Base-by-base conservation (phyloP, 2,329 filamentous ascomycete genomes). In the Phialocephala subalpina region DNA sequence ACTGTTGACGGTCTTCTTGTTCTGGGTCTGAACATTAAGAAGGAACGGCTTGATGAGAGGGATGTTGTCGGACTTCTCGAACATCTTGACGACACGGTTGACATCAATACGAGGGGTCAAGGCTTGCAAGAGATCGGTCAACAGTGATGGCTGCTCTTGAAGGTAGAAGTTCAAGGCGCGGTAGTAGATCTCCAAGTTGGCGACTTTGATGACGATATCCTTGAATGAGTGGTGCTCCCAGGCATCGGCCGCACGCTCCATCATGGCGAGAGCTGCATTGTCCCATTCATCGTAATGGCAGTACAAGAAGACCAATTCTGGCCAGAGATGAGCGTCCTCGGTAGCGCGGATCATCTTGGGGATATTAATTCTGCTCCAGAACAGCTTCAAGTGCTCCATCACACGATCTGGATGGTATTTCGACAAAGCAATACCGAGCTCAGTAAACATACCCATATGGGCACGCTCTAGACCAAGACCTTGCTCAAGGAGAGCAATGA, bases 201-300 rank as follows among this genome's bases (percentile, higher is more conserved):
- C 93, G 71, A 97, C 95, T 87, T 99, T 99, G 82, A 97, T 90
- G 64, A 97, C 86, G 60, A 97, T 98, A 78, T 99, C 97, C 86
- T 99, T 99, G 90, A 99, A 99, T 58, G 97, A 96, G 79, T 97
- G 94, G 82, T 99, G 96, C 80, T 99, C 97, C 96, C 96, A 99
- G 1, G 96, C 94, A 83, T 98, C 97, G 72, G 97, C 91, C 14
- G 96, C 92, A 73, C 94, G 93, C 84, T 99, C 96, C 88, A 99
- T 99, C 83, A 99, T 97, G 20, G 96, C 93, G 62, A 99, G 86
- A 57, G 94, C 94, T 53, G 96, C 96, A 76, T 99, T 98, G 81
- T 99, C 97, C 80, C 92, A 97, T 78, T 99, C 97, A 72, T 99
- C 97, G 76, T 97, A 98, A 81, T 99, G 96, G 78, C 93, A 93